Base-by-base conservation (phyloP, 805 yeast species). In the Pichia pseudocactophila region DNA sequence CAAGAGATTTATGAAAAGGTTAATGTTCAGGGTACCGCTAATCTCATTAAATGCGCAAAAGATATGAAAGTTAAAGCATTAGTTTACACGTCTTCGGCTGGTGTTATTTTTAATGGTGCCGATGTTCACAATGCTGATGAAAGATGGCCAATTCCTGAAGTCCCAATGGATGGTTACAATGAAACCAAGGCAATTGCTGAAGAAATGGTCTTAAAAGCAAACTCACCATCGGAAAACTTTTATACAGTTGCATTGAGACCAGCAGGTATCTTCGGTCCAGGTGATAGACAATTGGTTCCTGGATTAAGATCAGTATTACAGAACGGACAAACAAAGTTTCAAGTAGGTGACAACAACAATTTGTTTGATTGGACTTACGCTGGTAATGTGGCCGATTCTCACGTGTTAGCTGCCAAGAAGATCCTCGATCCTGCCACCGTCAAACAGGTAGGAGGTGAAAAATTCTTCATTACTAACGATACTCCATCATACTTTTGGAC, bases 211-310 rank as follows among this genome's bases (percentile, higher is more conserved):
- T 69, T 89, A 56, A 65, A 73, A 17, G 84, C 95, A 15, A 84
- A 87, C 60, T 73, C 74, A 37, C 64, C 65, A n/a, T 60, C 65
- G 1, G 66, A 69, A 12, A 69, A 68, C 2, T 74, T 89, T 50
- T 65, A 73, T 38, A 92, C 98, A 0, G 82, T 85, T 30, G 92
- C 96, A 2, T 64, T 92, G 38, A 76, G 99, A 49, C 98, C 98
- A 1, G 96, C 98, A 1, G 99, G 98, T 32, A 88, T 92, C 37
- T 92, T 92, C 66, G 99, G 98, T 5, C 98, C 97, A 6, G 97
- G 98, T 35, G 98, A 92, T 61, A 77, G 98, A 47, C 99, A 92
- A 61, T 67, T 92, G 56, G 92, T 92, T 36, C 98, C 98, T 11
- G 95, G 95, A 3, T 69, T 92, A 45, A 77, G 96, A 57, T 73